Base-by-base conservation (phyloP, 768 basidiomycete genomes). In the Amanita phalloides region DNA sequence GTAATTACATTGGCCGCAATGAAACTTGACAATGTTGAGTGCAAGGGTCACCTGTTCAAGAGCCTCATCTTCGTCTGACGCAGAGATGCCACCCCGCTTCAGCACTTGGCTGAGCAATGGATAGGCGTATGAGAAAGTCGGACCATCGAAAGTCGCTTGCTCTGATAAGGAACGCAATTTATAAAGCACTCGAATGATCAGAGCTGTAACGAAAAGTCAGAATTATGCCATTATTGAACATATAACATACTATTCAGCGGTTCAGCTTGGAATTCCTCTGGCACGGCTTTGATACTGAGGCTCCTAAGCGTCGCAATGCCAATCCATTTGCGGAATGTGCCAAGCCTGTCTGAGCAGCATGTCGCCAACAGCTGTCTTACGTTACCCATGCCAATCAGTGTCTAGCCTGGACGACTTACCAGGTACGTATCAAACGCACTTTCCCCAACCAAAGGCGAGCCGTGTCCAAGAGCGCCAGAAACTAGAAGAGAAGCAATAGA, bases 161-260 rank as follows among this genome's bases (percentile, higher is more conserved):
- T 94, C 89, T 0, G 90, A 82, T 3, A 94, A 71, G 53, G 78
- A 85, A 17, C 88, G 81, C 0, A 98, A 64, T 17, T 89, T 81
- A 63, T 95, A 87, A 1, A 99, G 71, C 1, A 98, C 82, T 25
- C 96, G 87, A 43, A 89, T 70, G 23, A 94, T 74, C 30, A 97
- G 71, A 5, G 73, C 93, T 93, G 53, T 21, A 39, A 30, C 35
- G 38, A 32, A 38, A 25, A n/a, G 25, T 54, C 35, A 58, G 26
- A 30, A 38, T 44, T 45, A 26, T 32, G 38, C 33, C 8, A 14
- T 46, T 25, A 3, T 17, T 30, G 14, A 21, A 37, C 13, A 25
- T 43, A 28, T 51, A 10, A 64, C 78, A 56, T 57, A 84, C 84
- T 63, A 54, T 77, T 75, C 30, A 94, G 63, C 0, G 77, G 78